Base-by-base conservation (phyloP, 2,329 filamentous ascomycete species). In the Lachnellula arida region DNA sequence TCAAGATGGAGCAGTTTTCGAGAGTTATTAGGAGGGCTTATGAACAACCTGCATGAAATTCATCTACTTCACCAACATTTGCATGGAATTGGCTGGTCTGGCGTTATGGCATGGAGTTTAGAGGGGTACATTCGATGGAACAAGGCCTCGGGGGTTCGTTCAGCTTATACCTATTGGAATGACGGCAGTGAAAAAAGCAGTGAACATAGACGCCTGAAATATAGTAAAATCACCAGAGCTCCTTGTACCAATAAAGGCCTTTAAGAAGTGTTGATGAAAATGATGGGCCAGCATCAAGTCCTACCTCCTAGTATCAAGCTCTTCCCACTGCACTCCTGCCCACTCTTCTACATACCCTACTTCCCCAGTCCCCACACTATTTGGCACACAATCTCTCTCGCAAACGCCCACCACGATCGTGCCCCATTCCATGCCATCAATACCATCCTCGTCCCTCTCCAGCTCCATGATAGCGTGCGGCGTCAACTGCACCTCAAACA, bases 311-410 rank as follows among this genome's bases (percentile, higher is more conserved):
- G 44, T 59, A 50, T 47, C 64, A 25, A 84, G 67, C 72, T 97
- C 92, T 74, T 99, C 94, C 94, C 93, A 99, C 73, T 99, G 94
- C 61, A 97, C 94, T 6, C 93, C 94, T n/a, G 82, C 85, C 93
- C 94, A 99, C 73, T 99, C 94, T 76, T 97, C 94, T 17, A 91
- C 67, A 73, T 95, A 97, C 1, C 86, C 89, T 0, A 85, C 81
- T 67, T 85, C 79, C 0, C 85, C 88, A 37, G 79, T 76, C 12
- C 73, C 72, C 6, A 84, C 78, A 0, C 81, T 80, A 5, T 72
- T 71, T 15, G 84, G 82, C 65, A 80, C 78, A 70, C 94, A 97
- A 71, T 97, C 90, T 68, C 75, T 82, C 62, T 81, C 83, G 71
- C 94, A 99, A 7, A 95, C 91, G 0, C 85, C 91, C 39, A 97